Evolutionary conservation across 2,329 filamentous ascomycete genomes (phyloP).

Genomic region (Clarireedia sp.): DNA sequence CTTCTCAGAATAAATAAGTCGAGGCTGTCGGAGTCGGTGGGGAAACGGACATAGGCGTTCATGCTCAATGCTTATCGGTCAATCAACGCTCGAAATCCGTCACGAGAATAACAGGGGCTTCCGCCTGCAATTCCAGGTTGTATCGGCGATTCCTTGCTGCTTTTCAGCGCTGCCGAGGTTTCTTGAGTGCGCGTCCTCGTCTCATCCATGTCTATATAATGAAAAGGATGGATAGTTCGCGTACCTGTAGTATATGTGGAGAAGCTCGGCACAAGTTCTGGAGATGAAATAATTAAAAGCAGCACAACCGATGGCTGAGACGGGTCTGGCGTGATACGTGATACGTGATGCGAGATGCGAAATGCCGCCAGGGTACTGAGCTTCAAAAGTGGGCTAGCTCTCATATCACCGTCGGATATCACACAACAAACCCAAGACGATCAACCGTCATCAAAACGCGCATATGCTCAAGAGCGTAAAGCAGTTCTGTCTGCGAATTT

Average conservation of each 20-base stretch:
- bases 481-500: no score
- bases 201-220: neutral
- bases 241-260: neutral
- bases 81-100: neutral
- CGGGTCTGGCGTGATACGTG: neutral
- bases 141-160: neutral
- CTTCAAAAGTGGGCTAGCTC: neutral
- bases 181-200: neutral
- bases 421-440: neutral
- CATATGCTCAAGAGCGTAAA: no score
- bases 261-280: neutral
- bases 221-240: neutral
- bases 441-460: no score
- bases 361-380: neutral
- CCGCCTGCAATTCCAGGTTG: neutral
- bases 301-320: neutral
- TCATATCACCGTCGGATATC: neutral
- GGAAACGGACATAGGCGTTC: neutral
- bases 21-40: neutral
- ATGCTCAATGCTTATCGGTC: neutral
- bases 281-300: neutral
- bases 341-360: no score
- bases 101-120: neutral
- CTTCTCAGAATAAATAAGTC: neutral
- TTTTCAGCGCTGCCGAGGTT: neutral